Conservation (phyloP, 352 stramenopile species). For the Sclerospora graminicola region DNA sequence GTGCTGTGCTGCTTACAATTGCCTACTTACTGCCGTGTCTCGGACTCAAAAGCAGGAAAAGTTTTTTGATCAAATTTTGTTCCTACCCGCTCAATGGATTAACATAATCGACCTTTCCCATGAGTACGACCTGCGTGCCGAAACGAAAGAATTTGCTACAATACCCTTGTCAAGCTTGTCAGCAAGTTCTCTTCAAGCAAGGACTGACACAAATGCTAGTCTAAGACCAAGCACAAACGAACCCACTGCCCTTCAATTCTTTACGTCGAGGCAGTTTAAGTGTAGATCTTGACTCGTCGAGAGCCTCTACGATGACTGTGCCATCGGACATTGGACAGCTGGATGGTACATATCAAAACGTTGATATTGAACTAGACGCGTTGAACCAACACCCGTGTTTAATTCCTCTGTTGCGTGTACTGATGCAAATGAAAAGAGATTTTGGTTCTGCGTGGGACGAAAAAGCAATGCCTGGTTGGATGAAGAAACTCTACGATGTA, state of each 20-base stretch:
- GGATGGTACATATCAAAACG: constrained; percentile 16
- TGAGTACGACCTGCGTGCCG: constrained; percentile 31
- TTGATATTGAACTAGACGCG: constrained; percentile 63
- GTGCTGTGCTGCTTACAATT: constrained; percentile 63
- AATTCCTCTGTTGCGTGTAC: constrained; percentile 49
- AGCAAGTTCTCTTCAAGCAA: constrained; percentile 19
- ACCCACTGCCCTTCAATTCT: constrained; percentile 46
- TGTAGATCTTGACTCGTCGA: constrained; percentile 20
- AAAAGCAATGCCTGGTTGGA: constrained; percentile 62
- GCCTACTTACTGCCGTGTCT: constrained; percentile 62
- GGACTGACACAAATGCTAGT: constrained; percentile 6
- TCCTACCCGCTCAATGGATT: constrained; percentile 54
- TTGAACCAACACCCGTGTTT: constrained; percentile 75
- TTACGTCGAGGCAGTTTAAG: constrained; percentile 69
- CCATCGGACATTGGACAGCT: constrained; percentile 14
- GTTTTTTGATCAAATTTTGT: constrained; percentile 80
- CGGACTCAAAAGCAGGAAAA: constrained; percentile 82
- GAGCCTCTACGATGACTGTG: constrained; percentile 6
- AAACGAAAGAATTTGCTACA: constrained; percentile 42
- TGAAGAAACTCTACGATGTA: constrained; percentile 61
- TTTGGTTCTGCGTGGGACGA: constrained; percentile 45
- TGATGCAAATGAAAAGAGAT: constrained; percentile 71
- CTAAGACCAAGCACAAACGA: constrained; percentile 9
- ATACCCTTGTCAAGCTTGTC: constrained; percentile 46
- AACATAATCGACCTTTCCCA: constrained; percentile 49